phyloP scores from a whole-genome alignment of 2,329 filamentous ascomycete species.

The Furcasterigmium furcatum region DNA sequence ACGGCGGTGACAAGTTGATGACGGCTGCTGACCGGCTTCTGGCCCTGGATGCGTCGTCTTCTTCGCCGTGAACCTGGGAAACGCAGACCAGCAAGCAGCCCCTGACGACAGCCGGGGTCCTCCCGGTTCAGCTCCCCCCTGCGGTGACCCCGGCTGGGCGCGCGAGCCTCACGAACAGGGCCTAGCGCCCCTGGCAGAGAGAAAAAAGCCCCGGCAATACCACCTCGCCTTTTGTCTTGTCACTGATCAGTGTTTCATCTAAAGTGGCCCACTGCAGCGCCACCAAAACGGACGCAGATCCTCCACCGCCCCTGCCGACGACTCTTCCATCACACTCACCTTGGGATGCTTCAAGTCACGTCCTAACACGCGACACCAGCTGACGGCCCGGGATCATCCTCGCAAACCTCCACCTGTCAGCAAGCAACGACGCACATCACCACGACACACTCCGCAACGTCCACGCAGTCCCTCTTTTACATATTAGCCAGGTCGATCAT shows the following conservation, averaged over 20 bases:
- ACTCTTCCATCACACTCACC: too few relatives aligned
- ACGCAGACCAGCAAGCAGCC: not conserved
- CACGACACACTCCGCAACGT: too few relatives aligned
- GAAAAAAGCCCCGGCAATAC: too few relatives aligned
- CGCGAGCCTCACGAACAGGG: not conserved
- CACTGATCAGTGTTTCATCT: constrained; percentile 15
- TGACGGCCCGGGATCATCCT: too few relatives aligned
- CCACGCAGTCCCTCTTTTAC: too few relatives aligned
- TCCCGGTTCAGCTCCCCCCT: not conserved
- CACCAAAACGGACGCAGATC: constrained; percentile 8
- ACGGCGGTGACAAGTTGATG: not conserved
- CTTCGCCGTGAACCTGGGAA: not conserved
- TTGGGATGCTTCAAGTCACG: too few relatives aligned
- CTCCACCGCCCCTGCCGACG: constrained; percentile 1
- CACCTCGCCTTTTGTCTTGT: too few relatives aligned
- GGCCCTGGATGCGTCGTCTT: not conserved
- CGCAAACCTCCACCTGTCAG: too few relatives aligned
- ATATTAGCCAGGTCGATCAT: not conserved
- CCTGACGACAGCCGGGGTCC: not conserved
- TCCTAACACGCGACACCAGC: too few relatives aligned
- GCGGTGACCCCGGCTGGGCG: not conserved
- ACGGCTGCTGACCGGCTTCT: not conserved
- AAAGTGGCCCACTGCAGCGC: constrained; percentile 9
- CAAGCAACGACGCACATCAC: too few relatives aligned
- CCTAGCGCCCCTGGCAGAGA: constrained; percentile 1